Percentiles rank a stretch among this genome's conserved stretches.
phyloP scores from a whole-genome alignment of 257 asterid genomes.

The Ilex aquifolium region DNA sequence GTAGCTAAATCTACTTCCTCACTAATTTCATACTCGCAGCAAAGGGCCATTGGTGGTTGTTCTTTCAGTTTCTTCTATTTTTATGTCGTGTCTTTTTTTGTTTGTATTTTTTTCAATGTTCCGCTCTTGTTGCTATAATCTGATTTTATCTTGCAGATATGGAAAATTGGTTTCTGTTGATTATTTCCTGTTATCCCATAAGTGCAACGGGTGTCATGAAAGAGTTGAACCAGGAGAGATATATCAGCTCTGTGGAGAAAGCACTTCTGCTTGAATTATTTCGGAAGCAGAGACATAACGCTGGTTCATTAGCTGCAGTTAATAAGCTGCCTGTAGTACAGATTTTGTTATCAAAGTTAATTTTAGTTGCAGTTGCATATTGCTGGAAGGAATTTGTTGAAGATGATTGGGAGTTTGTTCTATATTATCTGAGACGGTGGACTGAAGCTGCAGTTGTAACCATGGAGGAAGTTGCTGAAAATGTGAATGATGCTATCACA shows the following conservation, averaged over 20 bases:
- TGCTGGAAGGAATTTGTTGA: conserved; percentile 87
- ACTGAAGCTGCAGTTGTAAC: conserved; percentile 70
- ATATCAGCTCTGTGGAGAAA: conserved; percentile 47
- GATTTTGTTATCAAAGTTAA: conserved; percentile 60
- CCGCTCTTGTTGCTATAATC: no score
- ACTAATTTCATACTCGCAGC: no score
- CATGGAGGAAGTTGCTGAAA: conserved; percentile 88
- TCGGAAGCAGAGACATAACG: conserved; percentile 67
- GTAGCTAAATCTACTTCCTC: no score
- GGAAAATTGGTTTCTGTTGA: conserved; percentile 83
- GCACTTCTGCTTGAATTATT: conserved; percentile 56
- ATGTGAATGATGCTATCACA: conserved; percentile 41
- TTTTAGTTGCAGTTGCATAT: conserved; percentile 72
- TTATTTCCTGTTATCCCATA: conserved; percentile 78
- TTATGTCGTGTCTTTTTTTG: no score
- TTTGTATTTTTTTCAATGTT: no score
- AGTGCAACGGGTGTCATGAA: conserved; percentile 37
- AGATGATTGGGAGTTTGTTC: conserved; percentile 86
- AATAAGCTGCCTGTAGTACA: conserved; percentile 77
- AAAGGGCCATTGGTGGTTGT: no score
- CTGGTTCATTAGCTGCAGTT: conserved; percentile 47
- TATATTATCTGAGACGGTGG: conserved; percentile 84
- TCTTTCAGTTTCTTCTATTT: no score
- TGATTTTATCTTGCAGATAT: conserved; percentile 38
- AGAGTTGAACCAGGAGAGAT: conserved; percentile 58